Conservation (phyloP, 2,329 filamentous ascomycete species). For the Fusarium albosuccineum region DNA sequence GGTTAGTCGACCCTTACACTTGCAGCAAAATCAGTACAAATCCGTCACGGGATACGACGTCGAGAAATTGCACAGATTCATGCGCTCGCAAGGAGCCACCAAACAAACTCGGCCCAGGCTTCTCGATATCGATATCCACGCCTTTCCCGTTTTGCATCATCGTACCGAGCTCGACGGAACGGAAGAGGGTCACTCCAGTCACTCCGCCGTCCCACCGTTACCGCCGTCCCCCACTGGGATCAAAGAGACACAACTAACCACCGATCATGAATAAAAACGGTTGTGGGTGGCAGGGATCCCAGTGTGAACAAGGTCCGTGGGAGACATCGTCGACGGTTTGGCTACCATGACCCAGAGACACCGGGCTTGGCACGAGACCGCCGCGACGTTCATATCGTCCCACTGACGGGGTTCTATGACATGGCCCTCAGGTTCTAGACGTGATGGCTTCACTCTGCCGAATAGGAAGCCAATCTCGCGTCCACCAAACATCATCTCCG, state of each 20-base stretch:
- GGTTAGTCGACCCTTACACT: constrained; percentile 9
- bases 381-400: constrained; percentile 21
- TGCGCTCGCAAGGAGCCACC: constrained; percentile 2
- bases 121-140: constrained; percentile 11
- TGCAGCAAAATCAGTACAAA: constrained; percentile 14
- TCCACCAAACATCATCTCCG: constrained; percentile 18
- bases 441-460: constrained; percentile 17
- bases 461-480: constrained; percentile 26
- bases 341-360: constrained; percentile 21
- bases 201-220: constrained; percentile 39
- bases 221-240: constrained; percentile 38
- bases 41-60: constrained; percentile 35
- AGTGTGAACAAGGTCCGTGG: constrained; percentile 7
- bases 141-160: constrained; percentile 32
- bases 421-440: constrained; percentile 20
- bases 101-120: constrained; percentile 3
- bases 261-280: constrained; percentile 16
- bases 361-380: constrained; percentile 26
- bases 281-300: constrained; percentile 4
- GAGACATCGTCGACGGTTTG: constrained; percentile 15
- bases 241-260: constrained; percentile 26
- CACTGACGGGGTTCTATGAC: constrained; percentile 29
- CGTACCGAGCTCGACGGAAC: constrained; percentile 21
- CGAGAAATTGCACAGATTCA: constrained; percentile 32
- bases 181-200: constrained; percentile 24